These are phyloP conservation scores for Cornus controversa DNA, from an alignment of 148 eudicot species.

Conservation along the genomic window DNA sequence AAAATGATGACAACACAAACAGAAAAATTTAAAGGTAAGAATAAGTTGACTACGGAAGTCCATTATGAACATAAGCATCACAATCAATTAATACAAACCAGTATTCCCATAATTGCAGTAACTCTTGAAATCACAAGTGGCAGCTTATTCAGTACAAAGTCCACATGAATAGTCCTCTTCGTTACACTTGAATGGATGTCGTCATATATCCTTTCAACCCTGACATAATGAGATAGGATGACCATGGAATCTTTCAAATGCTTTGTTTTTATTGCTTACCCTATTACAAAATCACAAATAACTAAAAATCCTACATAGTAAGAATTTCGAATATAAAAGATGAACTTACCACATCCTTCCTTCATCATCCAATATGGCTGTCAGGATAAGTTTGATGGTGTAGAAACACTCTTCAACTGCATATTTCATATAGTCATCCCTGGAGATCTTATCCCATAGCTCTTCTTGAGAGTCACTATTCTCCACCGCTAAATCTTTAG, in stretches of 20 bases:
- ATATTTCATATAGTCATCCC: conserved; percentile 94
- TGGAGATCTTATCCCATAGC: conserved; percentile 83
- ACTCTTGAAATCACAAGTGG: conserved; percentile 84
- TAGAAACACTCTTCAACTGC: conserved; percentile 86
- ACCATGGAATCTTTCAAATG: conserved; percentile 5
- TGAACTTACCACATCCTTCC: conserved; percentile 79
- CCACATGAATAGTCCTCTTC: conserved; percentile 42
- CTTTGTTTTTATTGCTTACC: not conserved
- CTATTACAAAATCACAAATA: not conserved
- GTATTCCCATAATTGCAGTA: conserved; percentile 82
- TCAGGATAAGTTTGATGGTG: conserved; percentile 61
- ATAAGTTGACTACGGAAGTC: not conserved
- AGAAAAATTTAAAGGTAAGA: not conserved
- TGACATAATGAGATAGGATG: conserved; percentile 22
- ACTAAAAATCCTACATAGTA: not conserved
- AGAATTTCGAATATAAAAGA: not conserved
- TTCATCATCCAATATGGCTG: conserved; percentile 73
- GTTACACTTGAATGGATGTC: conserved; percentile 57
- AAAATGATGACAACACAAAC: not conserved
- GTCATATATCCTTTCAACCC: conserved; percentile 89
- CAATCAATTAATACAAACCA: conserved; percentile 53
- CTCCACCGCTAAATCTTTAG: conserved; percentile 86
- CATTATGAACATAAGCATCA: not conserved
- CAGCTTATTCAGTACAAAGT: conserved; percentile 66
- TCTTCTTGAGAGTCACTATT: conserved; percentile 72